These are phyloP conservation scores for Aureobasidium vineae DNA, from an alignment of 2,329 filamentous ascomycete species.

Conservation along the genomic window DNA sequence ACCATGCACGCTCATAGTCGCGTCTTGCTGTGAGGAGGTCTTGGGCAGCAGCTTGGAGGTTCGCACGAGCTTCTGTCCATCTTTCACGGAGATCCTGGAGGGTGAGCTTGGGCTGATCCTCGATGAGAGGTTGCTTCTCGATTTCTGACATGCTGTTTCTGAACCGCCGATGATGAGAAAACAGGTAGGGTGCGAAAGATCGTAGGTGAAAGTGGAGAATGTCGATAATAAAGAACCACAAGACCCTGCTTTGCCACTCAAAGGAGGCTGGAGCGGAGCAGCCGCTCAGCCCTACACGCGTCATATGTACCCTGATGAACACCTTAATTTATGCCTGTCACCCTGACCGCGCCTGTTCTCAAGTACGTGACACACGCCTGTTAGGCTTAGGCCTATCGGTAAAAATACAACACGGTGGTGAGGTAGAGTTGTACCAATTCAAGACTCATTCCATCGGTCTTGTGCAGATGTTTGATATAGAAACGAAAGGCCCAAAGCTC, in stretches of 20 bases:
- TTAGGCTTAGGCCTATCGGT: too few relatives aligned
- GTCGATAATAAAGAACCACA: neutral
- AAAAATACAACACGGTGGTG: too few relatives aligned
- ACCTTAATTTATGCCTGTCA: neutral
- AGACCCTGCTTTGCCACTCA: constrained; percentile 13
- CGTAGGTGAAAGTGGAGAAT: neutral
- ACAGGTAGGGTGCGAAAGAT: neutral
- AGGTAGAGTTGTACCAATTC: too few relatives aligned
- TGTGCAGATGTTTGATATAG: too few relatives aligned
- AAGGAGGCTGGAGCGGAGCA: constrained; percentile 3
- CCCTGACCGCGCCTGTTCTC: neutral
- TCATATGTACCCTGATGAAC: constrained; percentile 2
- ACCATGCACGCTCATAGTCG: constrained; percentile 39
- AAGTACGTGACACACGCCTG: neutral
- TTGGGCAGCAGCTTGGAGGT: constrained; percentile 19
- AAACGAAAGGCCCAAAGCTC: too few relatives aligned
- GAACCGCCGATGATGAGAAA: neutral
- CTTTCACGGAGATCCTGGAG: constrained; percentile 26
- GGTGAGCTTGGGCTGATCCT: constrained; percentile 21
- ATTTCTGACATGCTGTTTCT: constrained; percentile 12
- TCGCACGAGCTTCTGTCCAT: constrained; percentile 23
- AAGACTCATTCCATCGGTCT: too few relatives aligned
- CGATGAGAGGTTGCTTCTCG: constrained; percentile 25
- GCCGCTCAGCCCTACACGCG: neutral
- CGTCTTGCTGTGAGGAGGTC: constrained; percentile 36